phyloP scores from a whole-genome alignment of 768 basidiomycete genomes.

The Candolleomyces aberdarensis region DNA sequence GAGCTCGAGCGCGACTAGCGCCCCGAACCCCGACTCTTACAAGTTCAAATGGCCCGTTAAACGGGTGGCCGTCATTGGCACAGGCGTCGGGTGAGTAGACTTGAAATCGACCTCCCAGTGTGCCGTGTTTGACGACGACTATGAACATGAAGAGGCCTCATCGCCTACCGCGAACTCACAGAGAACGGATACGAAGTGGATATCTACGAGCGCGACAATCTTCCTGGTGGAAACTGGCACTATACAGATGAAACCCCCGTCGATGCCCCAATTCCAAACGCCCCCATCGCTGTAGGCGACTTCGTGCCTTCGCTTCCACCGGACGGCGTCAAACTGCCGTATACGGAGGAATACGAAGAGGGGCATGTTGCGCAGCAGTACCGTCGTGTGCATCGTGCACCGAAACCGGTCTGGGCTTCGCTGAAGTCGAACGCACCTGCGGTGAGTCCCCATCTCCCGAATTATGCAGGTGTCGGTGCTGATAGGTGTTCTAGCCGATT shows the following conservation, averaged over 20 bases:
- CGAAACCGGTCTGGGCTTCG: slow-evolving; percentile 35
- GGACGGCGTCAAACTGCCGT: slow-evolving; percentile 23
- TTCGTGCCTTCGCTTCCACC: slow-evolving; percentile 35
- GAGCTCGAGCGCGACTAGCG: background rate
- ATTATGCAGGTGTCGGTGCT: background rate
- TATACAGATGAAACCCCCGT: slow-evolving; percentile 36
- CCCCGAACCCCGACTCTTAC: slow-evolving; percentile 15
- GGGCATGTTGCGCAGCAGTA: slow-evolving; percentile 15
- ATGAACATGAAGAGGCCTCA: slow-evolving; percentile 25
- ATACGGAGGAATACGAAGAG: slow-evolving; percentile 23
- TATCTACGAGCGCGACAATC: slow-evolving; percentile 35
- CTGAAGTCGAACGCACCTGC: slow-evolving; percentile 33
- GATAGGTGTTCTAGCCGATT: slow-evolving; percentile 15
- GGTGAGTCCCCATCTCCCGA: slow-evolving; percentile 17
- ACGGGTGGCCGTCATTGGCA: slow-evolving; percentile 38
- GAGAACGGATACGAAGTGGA: slow-evolving; percentile 33
- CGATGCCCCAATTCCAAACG: slow-evolving; percentile 34
- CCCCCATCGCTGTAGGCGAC: slow-evolving; percentile 28
- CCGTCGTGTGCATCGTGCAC: slow-evolving; percentile 30
- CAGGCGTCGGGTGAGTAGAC: slow-evolving; percentile 34
- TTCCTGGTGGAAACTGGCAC: slow-evolving; percentile 41
- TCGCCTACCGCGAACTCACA: slow-evolving; percentile 32
- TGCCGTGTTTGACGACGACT: background rate
- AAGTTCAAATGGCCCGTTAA: slow-evolving; percentile 35
- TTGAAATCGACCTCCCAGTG: background rate